These are phyloP conservation scores for Sporisorium sorghi DNA, from an alignment of 1,284 basidiomycete genomes.

Conservation along the genomic window DNA sequence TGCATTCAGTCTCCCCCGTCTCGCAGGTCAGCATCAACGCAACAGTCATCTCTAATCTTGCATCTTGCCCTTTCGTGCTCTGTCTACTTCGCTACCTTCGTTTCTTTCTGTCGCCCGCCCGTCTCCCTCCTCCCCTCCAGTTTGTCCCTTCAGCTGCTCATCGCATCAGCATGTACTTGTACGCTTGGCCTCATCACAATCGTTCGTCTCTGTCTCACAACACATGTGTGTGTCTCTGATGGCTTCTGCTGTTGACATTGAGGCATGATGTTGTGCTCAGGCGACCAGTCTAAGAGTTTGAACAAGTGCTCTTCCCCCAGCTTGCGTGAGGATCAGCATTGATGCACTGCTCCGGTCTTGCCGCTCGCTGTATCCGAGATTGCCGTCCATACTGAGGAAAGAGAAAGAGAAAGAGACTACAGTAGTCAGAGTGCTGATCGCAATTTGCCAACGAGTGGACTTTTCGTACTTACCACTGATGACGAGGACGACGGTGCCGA, in stretches of 20 bases:
- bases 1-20: background rate
- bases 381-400: conserved; percentile 45
- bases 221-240: background rate
- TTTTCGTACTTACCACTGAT: conserved; percentile 50
- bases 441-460: too few relatives aligned
- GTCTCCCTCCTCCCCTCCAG: background rate
- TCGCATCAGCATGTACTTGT: conserved; percentile 14
- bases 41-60: conserved; percentile 29
- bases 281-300: conserved; percentile 1
- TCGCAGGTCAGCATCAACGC: conserved; percentile 8
- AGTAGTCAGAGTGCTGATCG: conserved; percentile 9
- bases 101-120: background rate
- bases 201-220: background rate
- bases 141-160: background rate
- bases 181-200: conserved; percentile 3
- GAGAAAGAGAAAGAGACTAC: background rate
- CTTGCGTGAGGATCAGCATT: conserved; percentile 30
- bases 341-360: conserved; percentile 50
- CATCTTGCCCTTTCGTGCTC: conserved; percentile 8
- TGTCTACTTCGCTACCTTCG: conserved; percentile 5
- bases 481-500: conserved; percentile 63
- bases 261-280: background rate
- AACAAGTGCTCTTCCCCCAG: background rate
- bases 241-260: background rate
- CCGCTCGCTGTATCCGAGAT: conserved; percentile 45